Base-by-base conservation (phyloP, 1,284 basidiomycete species). In the Psilocybe mexicana region DNA sequence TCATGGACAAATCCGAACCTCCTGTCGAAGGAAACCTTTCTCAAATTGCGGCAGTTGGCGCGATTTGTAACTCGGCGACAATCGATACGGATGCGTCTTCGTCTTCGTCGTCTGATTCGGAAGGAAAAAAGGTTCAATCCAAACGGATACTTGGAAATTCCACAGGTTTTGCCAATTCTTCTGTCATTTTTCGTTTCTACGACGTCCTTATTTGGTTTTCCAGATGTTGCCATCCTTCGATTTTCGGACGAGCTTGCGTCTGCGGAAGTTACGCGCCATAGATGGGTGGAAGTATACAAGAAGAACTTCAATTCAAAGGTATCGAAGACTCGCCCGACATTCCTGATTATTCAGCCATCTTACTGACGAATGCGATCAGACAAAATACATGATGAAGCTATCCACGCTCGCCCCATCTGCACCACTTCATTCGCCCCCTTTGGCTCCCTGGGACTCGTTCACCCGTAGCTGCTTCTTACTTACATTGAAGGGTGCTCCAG, bases 81-180 rank as follows among this genome's bases (percentile, higher is more conserved):
- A 85, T 86, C 54, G 79, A 82, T 12, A 46, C 42, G 44, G 69
- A 70, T 30, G 66, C 69, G 1, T 61, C 65, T 0, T 61, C 64
- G 40, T 46, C 52, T 2, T 61, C 65, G 0, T 61, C 64, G 40
- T 46, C 52, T 2, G n/a, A 52, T 25, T 28, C 44, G 11, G 75
- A 79, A 26, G 65, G 68, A 60, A 63, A 66, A 52, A 67, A 71
- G n/a, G 66, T 68, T 11, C 23, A 52, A 3, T 62, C 73, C 1
- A 75, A 77, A 54, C 69, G 67, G 18, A 74, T 88, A 44, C 76
- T 81, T 52, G 87, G 86, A 11, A 86, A 88, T 67, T 84, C 86
- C 6, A 88, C 86, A 11, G 85, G 78, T 80, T 28, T 38, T n/a
- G 8, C 36, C 18, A 18, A 8, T 30, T 52, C 2, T 24, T 12